Conservation (phyloP, 2,329 filamentous ascomycete genomes). For the Aspergillus viridinutans region DNA sequence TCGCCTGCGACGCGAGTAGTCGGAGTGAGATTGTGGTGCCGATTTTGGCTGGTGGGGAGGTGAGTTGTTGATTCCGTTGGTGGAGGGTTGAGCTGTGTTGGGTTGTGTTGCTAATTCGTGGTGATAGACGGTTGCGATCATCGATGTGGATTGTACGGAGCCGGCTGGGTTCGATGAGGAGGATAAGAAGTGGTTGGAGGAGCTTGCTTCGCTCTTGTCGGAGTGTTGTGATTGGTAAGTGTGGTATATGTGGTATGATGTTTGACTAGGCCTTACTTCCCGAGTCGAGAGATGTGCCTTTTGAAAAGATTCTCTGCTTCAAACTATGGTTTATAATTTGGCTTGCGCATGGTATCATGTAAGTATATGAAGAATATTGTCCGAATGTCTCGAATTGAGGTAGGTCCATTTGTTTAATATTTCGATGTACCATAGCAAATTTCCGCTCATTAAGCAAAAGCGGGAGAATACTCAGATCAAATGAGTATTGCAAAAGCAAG, state of each 20-base stretch:
- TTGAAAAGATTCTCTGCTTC: not conserved
- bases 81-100: not conserved
- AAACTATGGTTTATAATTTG: too few species aligned
- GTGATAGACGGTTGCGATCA: constrained; percentile 43
- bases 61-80: constrained; percentile 19
- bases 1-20: constrained; percentile 47
- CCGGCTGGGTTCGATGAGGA: constrained; percentile 42
- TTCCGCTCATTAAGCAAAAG: too few species aligned
- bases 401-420: not conserved
- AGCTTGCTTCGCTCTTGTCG: constrained; percentile 37
- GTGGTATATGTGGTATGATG: not conserved
- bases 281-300: too few species aligned
- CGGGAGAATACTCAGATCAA: too few species aligned
- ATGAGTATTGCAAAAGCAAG: not conserved
- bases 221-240: constrained; percentile 40
- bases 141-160: constrained; percentile 46
- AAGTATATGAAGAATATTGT: not conserved
- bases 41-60: constrained; percentile 38
- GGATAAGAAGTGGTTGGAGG: constrained; percentile 42
- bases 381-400: not conserved
- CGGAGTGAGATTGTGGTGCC: constrained; percentile 50
- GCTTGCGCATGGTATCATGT: not conserved
- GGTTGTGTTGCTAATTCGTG: not conserved
- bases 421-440: not conserved
- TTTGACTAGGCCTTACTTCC: not conserved